Conservation (phyloP, 345 rosid genomes). For the Acer campestre region DNA sequence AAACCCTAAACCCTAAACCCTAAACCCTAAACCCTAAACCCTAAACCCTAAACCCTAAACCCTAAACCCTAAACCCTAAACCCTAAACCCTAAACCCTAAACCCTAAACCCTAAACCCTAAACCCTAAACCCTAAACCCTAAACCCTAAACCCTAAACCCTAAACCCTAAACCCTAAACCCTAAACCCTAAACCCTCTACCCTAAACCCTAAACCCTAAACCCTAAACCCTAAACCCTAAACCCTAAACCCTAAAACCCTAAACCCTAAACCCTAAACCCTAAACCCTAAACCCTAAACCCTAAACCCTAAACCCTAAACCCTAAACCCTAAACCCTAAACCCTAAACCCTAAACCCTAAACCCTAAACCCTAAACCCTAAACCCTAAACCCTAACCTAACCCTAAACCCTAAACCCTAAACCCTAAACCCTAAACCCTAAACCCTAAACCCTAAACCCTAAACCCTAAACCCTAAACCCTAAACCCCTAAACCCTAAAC, state of each 20-base stretch:
- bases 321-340: slow-evolving; percentile 20
- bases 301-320: slow-evolving; percentile 14
- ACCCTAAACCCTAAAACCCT: slow-evolving; percentile 18
- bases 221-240: slow-evolving; percentile 18
- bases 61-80: slow-evolving; percentile 25
- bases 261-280: slow-evolving; percentile 1
- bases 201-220: slow-evolving; percentile 20
- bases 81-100: slow-evolving; percentile 15
- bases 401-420: not conserved
- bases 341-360: slow-evolving; percentile 5
- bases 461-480: slow-evolving; percentile 20
- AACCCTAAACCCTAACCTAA: slow-evolving; percentile 13
- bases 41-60: slow-evolving; percentile 21
- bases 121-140: slow-evolving; percentile 12
- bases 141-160: slow-evolving; percentile 21
- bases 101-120: slow-evolving; percentile 21
- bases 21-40: slow-evolving; percentile 20
- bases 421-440: slow-evolving; percentile 10
- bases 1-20: slow-evolving; percentile 19
- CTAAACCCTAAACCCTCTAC: not conserved
- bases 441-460: slow-evolving; percentile 13
- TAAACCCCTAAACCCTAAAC: slow-evolving; percentile 11
- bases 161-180: slow-evolving; percentile 20
- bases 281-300: slow-evolving; percentile 15
- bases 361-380: slow-evolving; percentile 15